Evolutionary conservation across 2,329 filamentous ascomycete genomes (phyloP), one percentile per base, ranked within the genome.

Genomic region (Helminthosporium solani): DNA sequence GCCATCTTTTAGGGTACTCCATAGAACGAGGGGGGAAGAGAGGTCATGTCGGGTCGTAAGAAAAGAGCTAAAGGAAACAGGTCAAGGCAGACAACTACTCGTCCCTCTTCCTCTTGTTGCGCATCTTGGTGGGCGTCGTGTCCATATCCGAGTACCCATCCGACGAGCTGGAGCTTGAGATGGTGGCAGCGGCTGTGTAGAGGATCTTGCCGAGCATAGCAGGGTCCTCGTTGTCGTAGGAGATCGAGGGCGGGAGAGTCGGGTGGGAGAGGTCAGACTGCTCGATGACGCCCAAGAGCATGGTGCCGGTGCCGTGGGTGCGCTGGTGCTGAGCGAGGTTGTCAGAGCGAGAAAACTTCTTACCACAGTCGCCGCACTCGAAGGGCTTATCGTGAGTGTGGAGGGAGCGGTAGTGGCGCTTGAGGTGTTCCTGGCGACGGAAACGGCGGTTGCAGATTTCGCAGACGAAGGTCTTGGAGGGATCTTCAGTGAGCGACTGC

Each of bases 341-440:
- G 75, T 99, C 94, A 61, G 89, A 95, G 63, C 94, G 87, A 16
- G 92, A 97, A 77, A 97, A 99, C 79, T 95, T 96, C 86, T 99
- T 99, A 62, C 94, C 92, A 66, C 94, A 99, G 76, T 99, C 92
- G 57, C 85, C 83, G 79, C 94, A 99, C 76, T 95, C 90, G 64
- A 97, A 99, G 4, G 94, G 94, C 84, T 97, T 99, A 70, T 97
- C 94, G 67, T 95, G 87, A 1, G 94, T 99, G 79, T 99, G 94
- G 38, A 99, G 89, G 47, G 94, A 97, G 60, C 94, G 86, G 79
- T 96, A 96, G 78, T 99, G 94, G 53, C 94, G 88, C 84, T 99
- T 99, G 50, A 99, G 83, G 68, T 99, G 94, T 73, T 99, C 94
- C 75, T 99, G 94, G 53, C 94, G 89, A 53, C 94, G 88, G 86